Evolutionary conservation across 2,329 filamentous ascomycete species (phyloP).

Genomic region (Helotiales sp.): DNA sequence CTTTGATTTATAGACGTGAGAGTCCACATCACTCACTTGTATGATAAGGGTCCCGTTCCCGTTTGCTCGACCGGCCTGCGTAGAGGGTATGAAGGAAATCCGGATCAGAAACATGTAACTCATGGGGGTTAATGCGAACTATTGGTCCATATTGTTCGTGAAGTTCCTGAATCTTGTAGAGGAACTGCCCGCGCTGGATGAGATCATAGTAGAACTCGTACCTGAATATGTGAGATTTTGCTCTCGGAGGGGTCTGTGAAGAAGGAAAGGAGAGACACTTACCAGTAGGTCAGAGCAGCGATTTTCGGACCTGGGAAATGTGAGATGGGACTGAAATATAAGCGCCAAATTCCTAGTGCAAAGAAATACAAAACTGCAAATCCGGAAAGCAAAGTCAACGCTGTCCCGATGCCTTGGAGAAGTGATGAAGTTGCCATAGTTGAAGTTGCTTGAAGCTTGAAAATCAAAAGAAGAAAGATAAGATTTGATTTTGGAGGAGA

Average conservation of each 20-base stretch:
- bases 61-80: slow-evolving; percentile 29
- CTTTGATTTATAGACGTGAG: too few species aligned
- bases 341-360: slow-evolving; percentile 30
- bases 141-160: slow-evolving; percentile 50
- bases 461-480: not conserved
- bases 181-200: slow-evolving; percentile 48
- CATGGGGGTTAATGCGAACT: slow-evolving; percentile 46
- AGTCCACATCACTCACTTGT: slow-evolving; percentile 11
- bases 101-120: slow-evolving; percentile 47
- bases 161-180: slow-evolving; percentile 50
- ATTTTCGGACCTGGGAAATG: slow-evolving; percentile 39
- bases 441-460: not conserved
- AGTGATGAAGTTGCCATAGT: not conserved
- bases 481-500: not conserved
- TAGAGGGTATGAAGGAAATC: slow-evolving; percentile 49
- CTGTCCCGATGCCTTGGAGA: not conserved
- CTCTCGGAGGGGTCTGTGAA: not conserved
- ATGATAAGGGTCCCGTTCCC: slow-evolving; percentile 27
- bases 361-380: slow-evolving; percentile 3
- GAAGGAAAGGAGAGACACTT: not conserved
- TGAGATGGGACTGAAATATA: slow-evolving; percentile 33
- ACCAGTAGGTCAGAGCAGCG: slow-evolving; percentile 37
- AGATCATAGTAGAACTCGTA: slow-evolving; percentile 50
- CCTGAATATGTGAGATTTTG: slow-evolving; percentile 5
- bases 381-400: not conserved